A percentile compares a stretch with the other conserved stretches of the same genome.
Evolutionary conservation across 331 rosid species (phyloP).

Genomic region (Arachis monticola): DNA sequence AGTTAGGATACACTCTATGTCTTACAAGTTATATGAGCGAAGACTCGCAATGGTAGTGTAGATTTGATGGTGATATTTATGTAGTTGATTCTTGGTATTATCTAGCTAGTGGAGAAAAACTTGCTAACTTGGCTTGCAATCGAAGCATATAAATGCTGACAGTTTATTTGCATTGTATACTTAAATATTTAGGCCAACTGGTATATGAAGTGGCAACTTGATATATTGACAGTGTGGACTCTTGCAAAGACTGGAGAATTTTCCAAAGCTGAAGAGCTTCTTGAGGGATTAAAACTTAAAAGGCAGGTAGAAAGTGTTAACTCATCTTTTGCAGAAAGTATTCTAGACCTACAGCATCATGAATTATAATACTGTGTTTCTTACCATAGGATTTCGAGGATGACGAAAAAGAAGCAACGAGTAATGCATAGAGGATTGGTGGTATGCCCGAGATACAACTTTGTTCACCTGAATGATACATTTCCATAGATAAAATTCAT

Average conservation of each 20-base stretch:
- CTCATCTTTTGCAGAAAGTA: not conserved
- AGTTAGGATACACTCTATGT: conserved; percentile 22
- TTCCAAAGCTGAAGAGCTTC: conserved; percentile 71
- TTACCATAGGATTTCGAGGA: conserved; percentile 56
- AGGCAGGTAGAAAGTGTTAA: conserved; percentile 56
- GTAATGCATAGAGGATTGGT: conserved; percentile 59
- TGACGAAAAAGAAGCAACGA: conserved; percentile 64
- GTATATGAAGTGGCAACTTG: conserved; percentile 84
- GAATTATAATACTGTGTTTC: conserved; percentile 17
- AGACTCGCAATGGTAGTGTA: not conserved
- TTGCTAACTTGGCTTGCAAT: too few relatives aligned
- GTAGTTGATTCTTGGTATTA: too few relatives aligned
- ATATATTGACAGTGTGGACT: conserved; percentile 68
- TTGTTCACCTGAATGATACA: not conserved
- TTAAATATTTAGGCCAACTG: conserved; percentile 65
- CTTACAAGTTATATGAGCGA: not conserved
- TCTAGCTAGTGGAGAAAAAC: not conserved
- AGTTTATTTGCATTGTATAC: conserved; percentile 28
- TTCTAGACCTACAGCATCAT: conserved; percentile 6
- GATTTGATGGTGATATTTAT: not conserved
- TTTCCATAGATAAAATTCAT: not conserved
- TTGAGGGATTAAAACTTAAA: conserved; percentile 65
- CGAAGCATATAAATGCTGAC: not conserved
- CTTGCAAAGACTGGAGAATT: conserved; percentile 60
- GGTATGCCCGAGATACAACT: conserved; percentile 49